These are phyloP conservation scores for Gigaspora rosea DNA, from an alignment of 192 early-diverging fungal genomes.

Conservation along the genomic window DNA sequence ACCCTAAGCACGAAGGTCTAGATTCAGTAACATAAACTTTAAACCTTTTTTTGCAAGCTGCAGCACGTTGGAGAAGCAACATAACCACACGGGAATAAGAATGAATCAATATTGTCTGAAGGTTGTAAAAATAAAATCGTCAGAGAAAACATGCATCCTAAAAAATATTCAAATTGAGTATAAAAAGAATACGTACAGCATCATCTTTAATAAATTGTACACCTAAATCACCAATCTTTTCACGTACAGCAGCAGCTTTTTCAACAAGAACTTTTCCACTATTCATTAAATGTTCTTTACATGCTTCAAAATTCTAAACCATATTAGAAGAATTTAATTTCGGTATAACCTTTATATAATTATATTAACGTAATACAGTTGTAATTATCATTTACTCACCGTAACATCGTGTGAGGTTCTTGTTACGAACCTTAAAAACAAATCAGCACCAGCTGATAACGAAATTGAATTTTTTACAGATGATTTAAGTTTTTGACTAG, in stretches of 20 bases:
- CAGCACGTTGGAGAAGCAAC: slow-evolving; percentile 74
- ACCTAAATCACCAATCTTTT: slow-evolving; percentile 77
- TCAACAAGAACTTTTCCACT: slow-evolving; percentile 73
- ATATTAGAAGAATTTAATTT: slow-evolving; percentile 21
- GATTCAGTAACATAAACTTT: slow-evolving; percentile 94
- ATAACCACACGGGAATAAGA: slow-evolving; percentile 95
- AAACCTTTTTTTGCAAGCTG: slow-evolving; percentile 79
- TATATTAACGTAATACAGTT: background rate
- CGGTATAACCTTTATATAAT: no score
- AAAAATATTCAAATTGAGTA: background rate
- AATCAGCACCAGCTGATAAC: slow-evolving; percentile 83
- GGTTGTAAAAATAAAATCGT: slow-evolving; percentile 25
- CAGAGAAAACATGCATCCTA: background rate
- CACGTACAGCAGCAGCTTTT: slow-evolving; percentile 69
- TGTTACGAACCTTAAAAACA: slow-evolving; percentile 74
- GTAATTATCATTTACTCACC: slow-evolving; percentile 37
- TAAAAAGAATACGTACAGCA: slow-evolving; percentile 33
- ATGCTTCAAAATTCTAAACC: slow-evolving; percentile 68
- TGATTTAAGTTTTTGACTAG: slow-evolving; percentile 65
- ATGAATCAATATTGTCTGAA: slow-evolving; percentile 82
- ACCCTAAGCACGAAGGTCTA: slow-evolving; percentile 74
- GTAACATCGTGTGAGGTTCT: slow-evolving; percentile 63
- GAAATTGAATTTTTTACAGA: slow-evolving; percentile 76
- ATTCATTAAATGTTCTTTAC: slow-evolving; percentile 66
- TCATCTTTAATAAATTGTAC: slow-evolving; percentile 81